Base-by-base conservation (phyloP, 768 basidiomycete genomes). In the Russula vinacea region DNA sequence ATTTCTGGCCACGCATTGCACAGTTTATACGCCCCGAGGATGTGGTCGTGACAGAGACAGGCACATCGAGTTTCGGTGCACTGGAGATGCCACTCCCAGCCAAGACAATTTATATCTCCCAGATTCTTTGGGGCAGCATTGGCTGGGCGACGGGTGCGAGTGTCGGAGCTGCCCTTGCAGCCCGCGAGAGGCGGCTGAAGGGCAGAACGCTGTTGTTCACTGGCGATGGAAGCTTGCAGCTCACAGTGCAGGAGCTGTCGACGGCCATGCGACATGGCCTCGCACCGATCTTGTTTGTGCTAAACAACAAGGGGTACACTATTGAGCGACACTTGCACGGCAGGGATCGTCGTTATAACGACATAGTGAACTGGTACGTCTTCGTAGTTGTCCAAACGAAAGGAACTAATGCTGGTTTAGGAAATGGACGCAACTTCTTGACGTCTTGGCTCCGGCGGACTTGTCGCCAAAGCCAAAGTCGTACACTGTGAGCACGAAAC, bases 121-220 rank as follows among this genome's bases (percentile, higher is more conserved):
- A 94, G 75, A 84, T 96, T 56, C 76, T 97, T 6, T 97, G 90
- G 87, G 94, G 95, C 56, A 88, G 88, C 63, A 97, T 98, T 68
- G 95, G 95, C 0, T 97, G 89, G 88, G 85, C 88, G 19, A 84
- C 89, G 45, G 91, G 92, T 78, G 83, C 83, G 51, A 81, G 83
- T 19, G 81, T 94, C 0, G 93, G 94, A 37, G 88, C 88, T 7
- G 89, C 91, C 3, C 77, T 95, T 37, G 95, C 90, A 2, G 93
- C 87, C 2, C 77, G 80, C 45, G 90, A 94, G 54, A 70, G 77
- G 11, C 76, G 78, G 5, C 76, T 84, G 47, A 67, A 65, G 58
- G 79, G 84, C 5, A 78, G 95, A 45, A 87, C 88, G 1, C 86
- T 97, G 49, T 76, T 95, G 49, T 95, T 96, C 74, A 79, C 91